phyloP scores from a whole-genome alignment of 208 protist species.

The Porcisia hertigi region DNA sequence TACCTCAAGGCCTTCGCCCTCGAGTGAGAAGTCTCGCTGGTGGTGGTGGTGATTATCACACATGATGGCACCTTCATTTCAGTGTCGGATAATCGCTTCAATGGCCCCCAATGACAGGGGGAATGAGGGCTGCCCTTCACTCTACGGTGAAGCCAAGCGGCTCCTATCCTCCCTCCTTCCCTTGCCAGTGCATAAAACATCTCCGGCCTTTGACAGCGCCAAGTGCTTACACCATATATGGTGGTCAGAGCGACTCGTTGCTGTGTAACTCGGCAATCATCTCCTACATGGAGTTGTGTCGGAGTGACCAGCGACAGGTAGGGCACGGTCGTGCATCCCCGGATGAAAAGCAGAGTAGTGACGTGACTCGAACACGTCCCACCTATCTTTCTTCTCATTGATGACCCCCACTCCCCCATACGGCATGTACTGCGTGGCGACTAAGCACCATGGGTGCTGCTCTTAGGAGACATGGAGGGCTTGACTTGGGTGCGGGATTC shows the following conservation, averaged over 20 bases:
- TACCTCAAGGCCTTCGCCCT: conserved; percentile 50
- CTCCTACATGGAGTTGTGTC: not conserved
- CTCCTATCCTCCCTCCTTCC: not conserved
- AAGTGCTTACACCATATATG: not conserved
- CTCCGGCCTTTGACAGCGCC: not conserved
- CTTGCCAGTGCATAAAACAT: not conserved
- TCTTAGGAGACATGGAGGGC: no score
- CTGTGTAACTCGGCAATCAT: not conserved
- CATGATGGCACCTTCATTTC: no score
- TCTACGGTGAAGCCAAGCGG: not conserved
- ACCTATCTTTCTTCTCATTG: not conserved
- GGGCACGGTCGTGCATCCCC: not conserved
- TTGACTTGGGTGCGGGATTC: no score
- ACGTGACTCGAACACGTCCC: not conserved
- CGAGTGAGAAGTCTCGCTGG: conserved; percentile 12
- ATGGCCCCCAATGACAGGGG: not conserved
- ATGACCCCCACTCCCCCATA: no score
- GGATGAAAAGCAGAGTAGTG: not conserved
- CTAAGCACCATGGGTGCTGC: no score
- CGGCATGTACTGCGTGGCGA: no score
- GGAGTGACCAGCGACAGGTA: not conserved
- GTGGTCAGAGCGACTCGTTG: not conserved
- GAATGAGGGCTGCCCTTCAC: not conserved
- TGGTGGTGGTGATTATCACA: no score
- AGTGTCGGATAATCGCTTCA: no score